A percentile compares a stretch with the other conserved stretches of the same genome.
phyloP scores from a whole-genome alignment of 1,284 basidiomycete genomes.

The Porphyrellus sp. region DNA sequence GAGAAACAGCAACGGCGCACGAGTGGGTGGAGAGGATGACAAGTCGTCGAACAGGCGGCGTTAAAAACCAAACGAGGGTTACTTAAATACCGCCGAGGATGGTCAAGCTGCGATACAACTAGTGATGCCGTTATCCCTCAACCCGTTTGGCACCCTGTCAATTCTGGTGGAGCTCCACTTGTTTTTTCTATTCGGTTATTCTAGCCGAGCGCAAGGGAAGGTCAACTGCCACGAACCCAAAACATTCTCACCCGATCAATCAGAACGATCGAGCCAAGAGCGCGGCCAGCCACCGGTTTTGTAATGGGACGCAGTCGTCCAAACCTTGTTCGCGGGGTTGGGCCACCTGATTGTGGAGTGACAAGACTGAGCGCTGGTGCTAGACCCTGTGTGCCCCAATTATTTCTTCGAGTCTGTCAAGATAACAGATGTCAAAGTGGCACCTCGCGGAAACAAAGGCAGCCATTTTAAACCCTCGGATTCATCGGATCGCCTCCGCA shows the following conservation, averaged over 20 bases:
- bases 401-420: too few relatives aligned
- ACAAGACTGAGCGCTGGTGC: too few relatives aligned
- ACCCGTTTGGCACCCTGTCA: not conserved
- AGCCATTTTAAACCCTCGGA: too few relatives aligned
- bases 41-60: not conserved
- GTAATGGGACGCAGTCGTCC: not conserved
- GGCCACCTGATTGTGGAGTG: too few relatives aligned
- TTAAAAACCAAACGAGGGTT: not conserved
- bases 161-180: constrained; percentile 15
- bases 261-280: not conserved
- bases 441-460: too few relatives aligned
- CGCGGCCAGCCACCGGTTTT: not conserved
- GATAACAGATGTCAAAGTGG: too few relatives aligned
- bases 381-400: too few relatives aligned
- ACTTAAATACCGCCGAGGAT: constrained; percentile 20
- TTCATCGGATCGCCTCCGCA: too few relatives aligned
- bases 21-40: not conserved
- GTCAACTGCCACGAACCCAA: not conserved
- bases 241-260: not conserved
- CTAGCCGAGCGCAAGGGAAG: constrained; percentile 7
- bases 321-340: not conserved
- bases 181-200: constrained; percentile 3
- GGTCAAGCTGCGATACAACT: not conserved
- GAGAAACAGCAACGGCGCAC: not conserved
- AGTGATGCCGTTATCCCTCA: constrained; percentile 7